A percentile compares a stretch with the other conserved stretches of the same genome.
These are phyloP conservation scores for Viridothelium virens DNA, from an alignment of 495 filamentous ascomycete species.

Conservation along the genomic window DNA sequence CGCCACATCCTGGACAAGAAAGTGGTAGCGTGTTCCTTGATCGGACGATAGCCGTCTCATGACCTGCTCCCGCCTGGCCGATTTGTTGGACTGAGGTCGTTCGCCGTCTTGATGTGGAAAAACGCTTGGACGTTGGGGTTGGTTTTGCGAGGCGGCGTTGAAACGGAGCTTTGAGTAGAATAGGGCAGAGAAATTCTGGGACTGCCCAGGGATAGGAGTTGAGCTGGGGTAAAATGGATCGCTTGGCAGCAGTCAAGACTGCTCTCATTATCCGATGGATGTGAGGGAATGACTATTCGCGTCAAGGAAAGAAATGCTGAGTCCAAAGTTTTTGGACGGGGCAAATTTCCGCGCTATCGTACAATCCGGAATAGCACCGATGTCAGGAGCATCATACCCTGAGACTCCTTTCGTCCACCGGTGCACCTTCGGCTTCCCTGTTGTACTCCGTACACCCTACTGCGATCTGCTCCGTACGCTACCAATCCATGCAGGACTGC, in stretches of 20 bases:
- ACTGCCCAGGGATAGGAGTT: neutral
- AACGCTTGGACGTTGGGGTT: neutral
- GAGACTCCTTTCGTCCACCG: too few species aligned
- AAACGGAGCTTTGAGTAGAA: neutral
- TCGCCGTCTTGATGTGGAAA: neutral
- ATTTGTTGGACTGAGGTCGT: neutral
- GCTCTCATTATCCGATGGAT: neutral
- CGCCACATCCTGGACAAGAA: slow-evolving; percentile 83
- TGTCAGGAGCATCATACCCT: too few species aligned
- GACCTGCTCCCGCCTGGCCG: neutral
- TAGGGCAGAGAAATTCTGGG: slow-evolving; percentile 11
- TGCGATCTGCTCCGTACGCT: too few species aligned
- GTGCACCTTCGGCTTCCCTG: too few species aligned
- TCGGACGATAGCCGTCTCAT: neutral
- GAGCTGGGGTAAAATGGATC: neutral
- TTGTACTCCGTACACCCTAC: too few species aligned
- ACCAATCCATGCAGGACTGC: too few species aligned
- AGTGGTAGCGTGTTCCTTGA: slow-evolving; percentile 38
- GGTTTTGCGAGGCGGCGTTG: neutral
- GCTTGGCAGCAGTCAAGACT: neutral
- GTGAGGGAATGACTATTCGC: neutral
- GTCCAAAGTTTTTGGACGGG: too few species aligned
- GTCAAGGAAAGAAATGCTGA: too few species aligned
- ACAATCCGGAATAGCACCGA: too few species aligned
- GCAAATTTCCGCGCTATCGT: too few species aligned